phyloP scores from a whole-genome alignment of 768 basidiomycete species.

The Hygrocybe coccinea region DNA sequence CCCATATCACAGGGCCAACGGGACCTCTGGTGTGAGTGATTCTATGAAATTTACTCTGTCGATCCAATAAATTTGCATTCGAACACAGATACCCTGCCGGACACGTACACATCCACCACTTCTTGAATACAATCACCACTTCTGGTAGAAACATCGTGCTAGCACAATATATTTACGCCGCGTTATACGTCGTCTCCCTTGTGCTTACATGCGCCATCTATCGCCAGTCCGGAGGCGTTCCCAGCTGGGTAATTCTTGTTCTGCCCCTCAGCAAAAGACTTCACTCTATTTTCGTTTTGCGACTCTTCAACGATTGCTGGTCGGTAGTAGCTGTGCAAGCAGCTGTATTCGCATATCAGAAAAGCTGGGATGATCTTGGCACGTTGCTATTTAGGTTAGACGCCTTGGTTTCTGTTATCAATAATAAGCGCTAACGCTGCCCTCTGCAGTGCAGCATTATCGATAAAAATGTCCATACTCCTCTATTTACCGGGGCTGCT shows the following conservation, averaged over 20 bases:
- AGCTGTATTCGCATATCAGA: conserved; percentile 62
- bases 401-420: neutral
- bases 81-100: conserved; percentile 94
- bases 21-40: conserved; percentile 81
- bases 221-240: conserved; percentile 48
- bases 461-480: conserved; percentile 92
- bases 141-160: conserved; percentile 52
- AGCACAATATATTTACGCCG: conserved; percentile 76
- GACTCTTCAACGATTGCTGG: conserved; percentile 97
- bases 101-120: conserved; percentile 76
- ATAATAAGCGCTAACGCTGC: conserved; percentile 7
- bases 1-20: conserved; percentile 78
- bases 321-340: conserved; percentile 60
- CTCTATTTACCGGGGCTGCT: conserved; percentile 87
- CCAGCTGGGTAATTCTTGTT: conserved; percentile 68
- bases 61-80: conserved; percentile 2
- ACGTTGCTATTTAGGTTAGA: conserved; percentile 70
- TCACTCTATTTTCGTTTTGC: conserved; percentile 87
- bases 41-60: conserved; percentile 1
- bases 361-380: conserved; percentile 55
- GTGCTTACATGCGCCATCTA: conserved; percentile 67
- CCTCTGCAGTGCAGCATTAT: conserved; percentile 62
- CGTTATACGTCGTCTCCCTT: conserved; percentile 66
- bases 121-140: conserved; percentile 61
- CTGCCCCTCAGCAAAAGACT: conserved; percentile 87